phyloP scores from a whole-genome alignment of 352 stramenopile species.

The Phytophthora ramorum region DNA sequence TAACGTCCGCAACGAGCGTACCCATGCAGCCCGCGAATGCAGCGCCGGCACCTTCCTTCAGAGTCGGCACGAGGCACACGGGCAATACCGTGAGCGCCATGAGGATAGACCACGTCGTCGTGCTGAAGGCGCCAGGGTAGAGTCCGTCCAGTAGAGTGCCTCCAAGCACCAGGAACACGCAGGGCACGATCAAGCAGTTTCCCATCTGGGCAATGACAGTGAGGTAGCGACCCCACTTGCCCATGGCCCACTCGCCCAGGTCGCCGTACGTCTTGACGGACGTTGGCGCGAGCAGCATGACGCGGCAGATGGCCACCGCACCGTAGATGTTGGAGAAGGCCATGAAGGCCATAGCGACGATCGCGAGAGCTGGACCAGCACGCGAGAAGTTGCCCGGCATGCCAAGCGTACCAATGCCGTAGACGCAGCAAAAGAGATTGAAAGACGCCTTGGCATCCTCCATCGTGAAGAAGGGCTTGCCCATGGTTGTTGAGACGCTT shows the following conservation, averaged over 20 bases:
- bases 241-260: constrained; percentile 24
- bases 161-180: constrained; percentile 44
- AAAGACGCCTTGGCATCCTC: constrained; percentile 19
- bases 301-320: constrained; percentile 21
- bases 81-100: constrained; percentile 43
- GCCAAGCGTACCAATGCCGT: constrained; percentile 12
- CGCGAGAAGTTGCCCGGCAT: constrained; percentile 19
- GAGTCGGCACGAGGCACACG: constrained; percentile 19
- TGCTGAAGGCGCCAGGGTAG: constrained; percentile 42
- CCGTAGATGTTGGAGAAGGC: constrained; percentile 29
- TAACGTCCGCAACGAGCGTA: constrained; percentile 38
- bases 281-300: constrained; percentile 24
- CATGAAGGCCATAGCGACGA: constrained; percentile 30
- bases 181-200: constrained; percentile 26
- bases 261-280: constrained; percentile 26
- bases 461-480: constrained; percentile 29
- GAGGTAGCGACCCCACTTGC: constrained; percentile 25
- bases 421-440: constrained; percentile 16
- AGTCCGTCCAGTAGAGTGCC: constrained; percentile 44
- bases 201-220: constrained; percentile 30
- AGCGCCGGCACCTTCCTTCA: constrained; percentile 42
- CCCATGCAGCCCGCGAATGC: constrained; percentile 40
- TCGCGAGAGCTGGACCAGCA: constrained; percentile 19
- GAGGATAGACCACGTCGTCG: constrained; percentile 43
- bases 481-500: constrained; percentile 15